Base-by-base conservation (phyloP, 139 green algal genomes). In the Edaphochlamys debaryana region DNA sequence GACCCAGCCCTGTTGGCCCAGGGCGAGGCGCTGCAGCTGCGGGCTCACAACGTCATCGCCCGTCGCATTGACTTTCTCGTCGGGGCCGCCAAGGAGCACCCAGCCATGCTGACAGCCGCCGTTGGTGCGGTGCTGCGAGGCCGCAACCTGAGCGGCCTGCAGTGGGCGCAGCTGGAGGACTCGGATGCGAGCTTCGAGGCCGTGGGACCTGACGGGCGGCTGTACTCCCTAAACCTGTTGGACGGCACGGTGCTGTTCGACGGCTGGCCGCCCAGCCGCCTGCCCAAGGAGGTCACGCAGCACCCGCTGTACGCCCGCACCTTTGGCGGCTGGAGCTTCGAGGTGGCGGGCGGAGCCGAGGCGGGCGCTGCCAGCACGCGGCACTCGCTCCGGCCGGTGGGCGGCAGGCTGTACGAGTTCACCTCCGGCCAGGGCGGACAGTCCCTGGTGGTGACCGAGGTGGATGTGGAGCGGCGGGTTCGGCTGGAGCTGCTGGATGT, bases 151-250 rank as follows among this genome's bases (percentile, higher is more conserved):
- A n/a, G n/a, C n/a, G n/a, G n/a, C n/a, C n/a, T n/a, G n/a, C n/a
- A n/a, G n/a, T n/a, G n/a, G n/a, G n/a, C n/a, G n/a, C n/a, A n/a
- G n/a, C n/a, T 8, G 60, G 30, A 38, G 30, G 30, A 20, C 60
- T 37, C 29, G 9, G 8, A 27, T 30, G 75, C 36, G 38, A 88
- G 86, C 71, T 92, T 89, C 71, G 34, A 89, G 56, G 90, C 87
- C 1, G 64, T 75, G 36, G 45, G 64, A 7, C 34, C 34, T 15
- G 86, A 83, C n/a, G 79, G 81, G 41, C 30, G 64, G 34, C 71
- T 93, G 41, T 89, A 89, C 72, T 89, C 86, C 13, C 79, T 94
- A 75, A 92, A 94, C 68, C 19, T 90, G 3, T 58, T 92, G n/a
- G 88, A 93, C 67, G 77, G 77, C 25, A 83, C 77, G 0, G 83